These are phyloP conservation scores for Trichoderma parareesei DNA, from an alignment of 495 filamentous ascomycete genomes.

Conservation along the genomic window DNA sequence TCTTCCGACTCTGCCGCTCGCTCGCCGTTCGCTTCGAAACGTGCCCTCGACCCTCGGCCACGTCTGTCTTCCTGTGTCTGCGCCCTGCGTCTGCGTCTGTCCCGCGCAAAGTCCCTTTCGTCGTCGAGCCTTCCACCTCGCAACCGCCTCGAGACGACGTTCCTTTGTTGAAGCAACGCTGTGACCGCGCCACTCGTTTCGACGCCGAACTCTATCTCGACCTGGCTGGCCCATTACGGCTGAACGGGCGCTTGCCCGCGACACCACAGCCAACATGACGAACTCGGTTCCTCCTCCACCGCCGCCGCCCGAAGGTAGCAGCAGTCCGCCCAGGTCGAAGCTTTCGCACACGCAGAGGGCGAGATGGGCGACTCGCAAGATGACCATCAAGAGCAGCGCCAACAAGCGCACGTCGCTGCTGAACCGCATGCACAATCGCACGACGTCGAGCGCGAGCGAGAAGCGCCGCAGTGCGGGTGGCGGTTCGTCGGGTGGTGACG, in stretches of 20 bases:
- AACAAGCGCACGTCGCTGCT: constrained; percentile 81
- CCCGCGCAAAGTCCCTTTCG: constrained; percentile 14
- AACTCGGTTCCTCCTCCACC: constrained; percentile 32
- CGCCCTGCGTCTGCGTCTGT: neutral
- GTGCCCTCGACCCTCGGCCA: constrained; percentile 9
- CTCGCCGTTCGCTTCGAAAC: neutral
- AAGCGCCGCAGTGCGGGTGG: constrained; percentile 67
- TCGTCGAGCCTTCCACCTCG: neutral
- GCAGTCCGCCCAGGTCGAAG: constrained; percentile 35
- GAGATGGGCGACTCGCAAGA: constrained; percentile 89
- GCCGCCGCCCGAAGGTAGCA: constrained; percentile 35
- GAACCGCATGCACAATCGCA: constrained; percentile 54
- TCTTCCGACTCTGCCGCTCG: neutral
- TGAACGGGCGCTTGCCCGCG: constrained; percentile 45
- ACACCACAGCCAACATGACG: constrained; percentile 17
- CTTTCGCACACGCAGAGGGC: constrained; percentile 45
- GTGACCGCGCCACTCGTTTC: constrained; percentile 14
- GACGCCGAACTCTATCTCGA: constrained; percentile 19
- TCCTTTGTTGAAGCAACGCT: constrained; percentile 7
- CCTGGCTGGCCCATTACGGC: constrained; percentile 36
- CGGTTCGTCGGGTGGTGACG: constrained; percentile 29
- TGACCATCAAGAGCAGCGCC: constrained; percentile 60
- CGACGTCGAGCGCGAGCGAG: constrained; percentile 42
- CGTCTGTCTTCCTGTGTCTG: neutral
- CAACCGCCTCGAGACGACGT: neutral